Base-by-base conservation (phyloP, 805 yeast genomes). In the Diddensiella caesifluorescens region DNA sequence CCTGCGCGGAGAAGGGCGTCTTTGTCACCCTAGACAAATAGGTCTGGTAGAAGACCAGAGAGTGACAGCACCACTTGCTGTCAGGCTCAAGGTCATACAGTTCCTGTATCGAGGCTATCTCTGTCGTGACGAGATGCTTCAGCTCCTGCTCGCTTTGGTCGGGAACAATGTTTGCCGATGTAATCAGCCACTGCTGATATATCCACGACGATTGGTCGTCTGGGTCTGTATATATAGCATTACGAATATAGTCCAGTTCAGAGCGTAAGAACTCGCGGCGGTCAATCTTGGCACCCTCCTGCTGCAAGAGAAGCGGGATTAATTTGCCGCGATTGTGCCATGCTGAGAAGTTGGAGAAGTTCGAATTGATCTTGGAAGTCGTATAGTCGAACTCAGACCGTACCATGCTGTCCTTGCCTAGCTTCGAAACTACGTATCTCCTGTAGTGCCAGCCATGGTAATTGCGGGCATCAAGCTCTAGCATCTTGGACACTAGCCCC, bases 381-480 rank as follows among this genome's bases (percentile, higher is more conserved):
- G 97, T 87, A 62, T 77, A 90, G 20, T 73, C 71, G 52, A 87
- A 79, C 61, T 90, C 97, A 4, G 63, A 48, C 27, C 55, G 41
- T n/a, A 65, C 62, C 49, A 60, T 56, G 0, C 58, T 50, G 6
- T 49, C 25, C 5, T 40, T 26, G 23, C 63, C 67, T 13, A 52
- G 35, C 28, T 43, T 35, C 3, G 57, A 55, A 3, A 85, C 75
- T 4, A 92, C 77, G 42, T 75, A 74, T 44, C 97, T 70, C 55
- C 98, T 69, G 60, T 92, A 92, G 37, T 84, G 87, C 98, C 98
- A 90, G 1, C 95, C 97, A 60, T 89, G 97, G 61, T 73, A 92
- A 59, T 92, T 92, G 52, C 98, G 73, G 13, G 83, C 70, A 57
- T 92, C 98, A 38, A 74, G 60, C 20, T 72, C 70, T 40, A 90